A percentile compares a stretch with the other conserved stretches of the same genome.
These are phyloP conservation scores for Hyaloscypha variabilis DNA, from an alignment of 495 filamentous ascomycete genomes.

Conservation along the genomic window DNA sequence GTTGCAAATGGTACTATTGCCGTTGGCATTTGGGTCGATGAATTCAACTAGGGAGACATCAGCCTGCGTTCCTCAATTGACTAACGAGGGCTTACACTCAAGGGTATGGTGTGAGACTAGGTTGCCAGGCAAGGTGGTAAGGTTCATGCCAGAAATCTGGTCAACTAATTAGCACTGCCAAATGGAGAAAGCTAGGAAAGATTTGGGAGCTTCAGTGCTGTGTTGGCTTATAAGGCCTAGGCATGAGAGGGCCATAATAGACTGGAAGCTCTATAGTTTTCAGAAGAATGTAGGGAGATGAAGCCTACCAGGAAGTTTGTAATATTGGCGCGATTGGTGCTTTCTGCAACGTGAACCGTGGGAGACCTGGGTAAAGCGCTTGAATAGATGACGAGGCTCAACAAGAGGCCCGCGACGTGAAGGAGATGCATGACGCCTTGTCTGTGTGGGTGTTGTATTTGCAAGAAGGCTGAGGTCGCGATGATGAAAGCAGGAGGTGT, in stretches of 20 bases:
- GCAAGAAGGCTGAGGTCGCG: background rate
- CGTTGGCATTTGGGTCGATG: slow-evolving; percentile 29
- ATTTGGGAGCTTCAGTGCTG: background rate
- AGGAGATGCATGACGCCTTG: slow-evolving; percentile 1
- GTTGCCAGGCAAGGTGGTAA: background rate
- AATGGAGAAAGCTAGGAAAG: background rate
- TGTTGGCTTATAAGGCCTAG: background rate
- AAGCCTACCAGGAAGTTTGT: background rate
- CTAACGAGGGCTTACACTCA: background rate
- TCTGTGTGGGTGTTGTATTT: background rate
- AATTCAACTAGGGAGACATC: slow-evolving; percentile 16
- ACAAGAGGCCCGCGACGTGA: background rate
- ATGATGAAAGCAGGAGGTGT: background rate
- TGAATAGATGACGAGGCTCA: background rate
- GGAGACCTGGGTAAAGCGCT: background rate
- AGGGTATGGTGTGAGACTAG: background rate
- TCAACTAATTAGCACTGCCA: background rate
- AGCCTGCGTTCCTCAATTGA: background rate
- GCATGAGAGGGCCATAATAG: background rate
- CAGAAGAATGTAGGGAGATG: background rate
- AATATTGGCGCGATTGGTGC: background rate
- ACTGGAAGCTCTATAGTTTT: background rate
- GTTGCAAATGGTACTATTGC: slow-evolving; percentile 10
- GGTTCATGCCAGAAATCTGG: background rate
- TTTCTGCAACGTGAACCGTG: background rate